These are phyloP conservation scores for Megacollybia marginata DNA, from an alignment of 768 basidiomycete species.

Conservation along the genomic window DNA sequence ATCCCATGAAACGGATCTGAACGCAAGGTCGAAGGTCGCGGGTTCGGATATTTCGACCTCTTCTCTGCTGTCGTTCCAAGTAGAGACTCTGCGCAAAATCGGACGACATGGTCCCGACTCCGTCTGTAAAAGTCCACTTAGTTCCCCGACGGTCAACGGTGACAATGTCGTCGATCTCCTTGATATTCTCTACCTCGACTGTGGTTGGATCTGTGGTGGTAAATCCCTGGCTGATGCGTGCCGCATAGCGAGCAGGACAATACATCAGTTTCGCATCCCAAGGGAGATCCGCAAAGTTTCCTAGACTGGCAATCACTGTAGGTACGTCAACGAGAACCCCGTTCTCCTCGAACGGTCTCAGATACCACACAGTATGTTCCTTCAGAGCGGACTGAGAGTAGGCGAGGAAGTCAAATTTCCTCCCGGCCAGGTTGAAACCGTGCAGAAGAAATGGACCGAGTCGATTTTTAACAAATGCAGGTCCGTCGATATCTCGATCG, in stretches of 20 bases:
- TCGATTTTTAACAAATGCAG: conserved; percentile 36
- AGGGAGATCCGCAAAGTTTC: conserved; percentile 39
- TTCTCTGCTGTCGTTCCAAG: background rate
- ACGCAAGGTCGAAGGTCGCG: conserved; percentile 39
- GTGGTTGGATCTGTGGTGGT: conserved; percentile 59
- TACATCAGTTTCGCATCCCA: conserved; percentile 41
- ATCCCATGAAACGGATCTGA: conserved; percentile 57
- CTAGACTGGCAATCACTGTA: conserved; percentile 47
- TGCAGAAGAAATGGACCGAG: conserved; percentile 34
- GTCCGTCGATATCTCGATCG: background rate
- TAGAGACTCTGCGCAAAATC: conserved; percentile 36
- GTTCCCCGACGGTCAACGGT: conserved; percentile 4
- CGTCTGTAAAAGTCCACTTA: conserved; percentile 49
- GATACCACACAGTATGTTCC: conserved; percentile 60
- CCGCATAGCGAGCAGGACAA: conserved; percentile 66
- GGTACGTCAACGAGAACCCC: conserved; percentile 29
- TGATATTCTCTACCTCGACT: conserved; percentile 33
- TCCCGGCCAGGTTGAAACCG: conserved; percentile 46
- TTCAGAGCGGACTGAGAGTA: conserved; percentile 72
- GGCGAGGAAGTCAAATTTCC: conserved; percentile 55
- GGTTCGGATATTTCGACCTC: conserved; percentile 11
- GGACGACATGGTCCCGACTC: conserved; percentile 57
- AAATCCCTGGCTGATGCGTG: conserved; percentile 67
- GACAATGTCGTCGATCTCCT: conserved; percentile 26
- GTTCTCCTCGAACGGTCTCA: conserved; percentile 38